Evolutionary conservation across 768 basidiomycete species (phyloP), one percentile per base, ranked within the genome.

Genomic region (Lepiota subincarnata): DNA sequence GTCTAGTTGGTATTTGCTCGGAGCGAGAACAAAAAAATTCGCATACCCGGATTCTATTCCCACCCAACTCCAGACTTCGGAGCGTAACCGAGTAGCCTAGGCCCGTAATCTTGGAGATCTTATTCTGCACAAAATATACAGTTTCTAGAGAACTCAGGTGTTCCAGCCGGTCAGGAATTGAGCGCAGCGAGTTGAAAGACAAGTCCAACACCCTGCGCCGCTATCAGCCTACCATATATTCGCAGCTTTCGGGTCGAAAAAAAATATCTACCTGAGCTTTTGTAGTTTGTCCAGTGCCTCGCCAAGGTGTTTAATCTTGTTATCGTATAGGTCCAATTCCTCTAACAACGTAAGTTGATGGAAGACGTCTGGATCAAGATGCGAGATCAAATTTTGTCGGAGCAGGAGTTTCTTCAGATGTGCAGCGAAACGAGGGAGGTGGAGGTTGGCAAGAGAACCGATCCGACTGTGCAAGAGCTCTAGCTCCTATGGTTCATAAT

Each of bases 111-210:
- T 79, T 81, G 13, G 82, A 81, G 62, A 98, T 96, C 68, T 87
- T 89, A 71, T 99, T 98, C 70, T 99, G 97, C 4, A 99, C 92
- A 61, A 99, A 92, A 70, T 95, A 99, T 22, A 95, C 75, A 0
- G 88, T 91, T 35, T 78, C 72, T 28, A 99, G 75, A 3, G 81
- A 77, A 3, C 69, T 72, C 2, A 96, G 76, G 50, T 74, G 66
- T 8, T 75, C 66, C 11, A 94, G 66, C 6, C 76, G 70, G 39
- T 86, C 83, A 0, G 91, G 87, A 37, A 94, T 73, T 20, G 75
- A 68, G 55, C 84, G 81, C 52, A 98, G 70, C 22, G 96, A 77
- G 72, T 99, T 99, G 79, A 97, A 99, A 1, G 96, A 98, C 42
- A 98, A 74, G 72, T 98, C 97, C 48, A 99, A 74, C 8, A 81